Evolutionary conservation across 805 yeast species (phyloP).

Genomic region (Candida coquimbonensis): DNA sequence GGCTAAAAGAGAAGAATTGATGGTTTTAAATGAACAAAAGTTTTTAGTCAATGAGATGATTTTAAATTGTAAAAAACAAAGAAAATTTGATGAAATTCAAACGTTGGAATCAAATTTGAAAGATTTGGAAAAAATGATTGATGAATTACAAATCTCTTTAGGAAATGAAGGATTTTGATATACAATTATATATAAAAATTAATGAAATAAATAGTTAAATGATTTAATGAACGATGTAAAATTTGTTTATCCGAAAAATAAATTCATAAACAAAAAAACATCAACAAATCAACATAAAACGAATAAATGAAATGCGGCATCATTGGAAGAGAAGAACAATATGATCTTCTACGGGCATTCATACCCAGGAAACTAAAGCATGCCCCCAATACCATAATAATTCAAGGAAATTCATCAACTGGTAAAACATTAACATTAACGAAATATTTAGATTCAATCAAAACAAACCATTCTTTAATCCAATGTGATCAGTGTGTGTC

Average conservation of each 20-base stretch:
- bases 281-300: neutral
- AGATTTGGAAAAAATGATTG: constrained; percentile 49
- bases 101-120: constrained; percentile 49
- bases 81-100: constrained; percentile 72
- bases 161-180: constrained; percentile 49
- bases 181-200: constrained; percentile 1
- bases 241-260: neutral
- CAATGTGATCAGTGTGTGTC: constrained; percentile 23
- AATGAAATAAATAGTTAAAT: too few relatives aligned
- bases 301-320: neutral
- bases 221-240: neutral
- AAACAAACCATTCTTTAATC: constrained; percentile 14
- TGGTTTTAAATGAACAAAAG: constrained; percentile 82
- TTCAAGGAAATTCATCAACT: constrained; percentile 19
- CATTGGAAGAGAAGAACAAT: constrained; percentile 14
- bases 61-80: constrained; percentile 49
- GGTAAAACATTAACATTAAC: constrained; percentile 18
- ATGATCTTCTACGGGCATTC: constrained; percentile 12
- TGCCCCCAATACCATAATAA: constrained; percentile 7
- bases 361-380: constrained; percentile 3
- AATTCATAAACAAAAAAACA: neutral
- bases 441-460: constrained; percentile 4
- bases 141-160: constrained; percentile 36
- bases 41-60: constrained; percentile 65
- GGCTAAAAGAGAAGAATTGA: constrained; percentile 59